Conservation (phyloP, 2,329 filamentous ascomycete genomes). For the Pseudogymnoascus sp. region DNA sequence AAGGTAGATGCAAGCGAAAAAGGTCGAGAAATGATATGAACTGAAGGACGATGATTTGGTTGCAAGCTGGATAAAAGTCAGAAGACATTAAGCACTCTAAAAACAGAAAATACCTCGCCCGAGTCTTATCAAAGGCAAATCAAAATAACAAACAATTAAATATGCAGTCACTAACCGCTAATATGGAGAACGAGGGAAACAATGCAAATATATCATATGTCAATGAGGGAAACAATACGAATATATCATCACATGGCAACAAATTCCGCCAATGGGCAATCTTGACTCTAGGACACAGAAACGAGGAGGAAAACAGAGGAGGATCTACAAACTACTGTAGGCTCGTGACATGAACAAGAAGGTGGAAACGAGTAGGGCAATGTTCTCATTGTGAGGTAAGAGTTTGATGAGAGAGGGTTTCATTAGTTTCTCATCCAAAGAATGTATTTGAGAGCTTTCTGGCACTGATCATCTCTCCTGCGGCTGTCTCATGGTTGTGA, state of each 20-base stretch:
- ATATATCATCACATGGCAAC: neutral
- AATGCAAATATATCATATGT: neutral
- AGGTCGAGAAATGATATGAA: neutral
- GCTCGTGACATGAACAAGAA: neutral
- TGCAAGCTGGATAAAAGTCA: neutral
- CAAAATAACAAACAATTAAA: neutral
- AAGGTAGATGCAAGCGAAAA: neutral
- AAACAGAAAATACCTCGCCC: neutral
- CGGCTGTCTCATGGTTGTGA: neutral
- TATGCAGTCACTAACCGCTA: neutral
- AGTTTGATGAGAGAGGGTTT: neutral
- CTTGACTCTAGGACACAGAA: neutral
- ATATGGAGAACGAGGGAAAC: neutral
- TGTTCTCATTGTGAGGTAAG: neutral
- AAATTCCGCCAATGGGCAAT: neutral
- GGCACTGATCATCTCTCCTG: neutral
- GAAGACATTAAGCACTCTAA: neutral
- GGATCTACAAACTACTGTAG: neutral
- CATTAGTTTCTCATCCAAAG: neutral
- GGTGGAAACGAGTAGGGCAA: neutral
- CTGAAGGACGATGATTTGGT: neutral
- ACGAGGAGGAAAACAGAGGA: neutral
- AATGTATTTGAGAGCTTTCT: neutral
- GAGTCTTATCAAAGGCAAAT: neutral
- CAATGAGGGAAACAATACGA: neutral